Evolutionary conservation across 176 grass and related monocot genomes (phyloP), one percentile per base, ranked within the genome.

Genomic region (Bonia amplexicaulis): DNA sequence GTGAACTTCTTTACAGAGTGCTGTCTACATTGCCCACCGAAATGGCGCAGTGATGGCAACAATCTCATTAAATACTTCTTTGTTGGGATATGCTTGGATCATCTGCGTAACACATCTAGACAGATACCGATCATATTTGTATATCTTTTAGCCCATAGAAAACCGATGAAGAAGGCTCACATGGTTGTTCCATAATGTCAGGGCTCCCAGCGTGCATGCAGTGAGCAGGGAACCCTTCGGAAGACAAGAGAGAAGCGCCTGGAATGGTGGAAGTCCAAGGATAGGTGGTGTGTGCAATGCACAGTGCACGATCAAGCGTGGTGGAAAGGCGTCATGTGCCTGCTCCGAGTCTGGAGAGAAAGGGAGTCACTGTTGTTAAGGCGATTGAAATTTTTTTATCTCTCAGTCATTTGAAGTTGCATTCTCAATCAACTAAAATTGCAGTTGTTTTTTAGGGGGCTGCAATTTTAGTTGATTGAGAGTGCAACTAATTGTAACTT

Each of bases 281-380:
- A 71, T 20, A 5, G 13, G 39, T 29, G 37, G 52, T 20, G 46
- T 20, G 54, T 27, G 62, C 59, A 19, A 7, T 39, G n/a, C 33
- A 71, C 59, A 19, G 16, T 39, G n/a, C 46, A 60, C 57, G 41
- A 17, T 23, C 8, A 17, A 62, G 66, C 54, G 64, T 31, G 44
- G n/a, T 35, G 76, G 76, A 60, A 26, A 82, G 65, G 76, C 13
- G 52, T 9, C 87, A 89, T 85, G 88, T 81, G 77, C 53, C 1
- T 49, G 44, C 15, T 31, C 83, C 77, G 35, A 82, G 52, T 46
- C 54, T 77, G 78, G 82, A 75, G 71, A 81, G 88, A 78, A 89
- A n/a, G n/a, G n/a, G n/a, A n/a, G n/a, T n/a, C n/a, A n/a, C n/a
- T n/a, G n/a, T n/a, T n/a, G n/a, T n/a, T n/a, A n/a, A n/a, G n/a